These are phyloP conservation scores for Rhizophagus clarus DNA, from an alignment of 192 early-diverging fungal genomes.

Conservation along the genomic window DNA sequence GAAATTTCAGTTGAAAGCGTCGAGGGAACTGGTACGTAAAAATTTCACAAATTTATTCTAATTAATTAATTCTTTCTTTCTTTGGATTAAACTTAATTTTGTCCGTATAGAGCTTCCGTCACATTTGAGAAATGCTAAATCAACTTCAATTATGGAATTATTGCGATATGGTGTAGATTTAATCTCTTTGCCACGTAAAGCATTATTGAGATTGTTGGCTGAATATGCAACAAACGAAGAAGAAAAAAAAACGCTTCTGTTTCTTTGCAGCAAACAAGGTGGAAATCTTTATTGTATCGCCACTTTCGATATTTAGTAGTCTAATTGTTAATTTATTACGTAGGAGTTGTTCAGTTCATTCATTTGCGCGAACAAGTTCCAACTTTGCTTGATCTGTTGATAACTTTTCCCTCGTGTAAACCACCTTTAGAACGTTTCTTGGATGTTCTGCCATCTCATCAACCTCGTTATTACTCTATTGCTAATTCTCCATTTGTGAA, in stretches of 20 bases:
- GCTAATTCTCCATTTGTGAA: constrained; percentile 66
- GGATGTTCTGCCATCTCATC: constrained; percentile 75
- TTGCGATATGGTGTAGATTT: constrained; percentile 80
- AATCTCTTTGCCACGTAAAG: constrained; percentile 72
- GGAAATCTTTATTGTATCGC: not conserved
- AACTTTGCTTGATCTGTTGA: constrained; percentile 78
- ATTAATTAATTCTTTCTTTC: too few species aligned
- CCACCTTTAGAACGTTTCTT: constrained; percentile 72
- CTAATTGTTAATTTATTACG: not conserved
- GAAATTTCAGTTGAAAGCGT: constrained; percentile 1
- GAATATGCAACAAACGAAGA: constrained; percentile 69
- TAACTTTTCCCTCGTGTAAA: constrained; percentile 75
- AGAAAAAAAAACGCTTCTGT: constrained; percentile 71
- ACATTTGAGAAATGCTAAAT: constrained; percentile 49
- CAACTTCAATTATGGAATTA: constrained; percentile 60
- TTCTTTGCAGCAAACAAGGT: constrained; percentile 80
- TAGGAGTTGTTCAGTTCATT: constrained; percentile 60
- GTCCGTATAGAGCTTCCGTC: constrained; percentile 47
- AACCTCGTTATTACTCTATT: constrained; percentile 90
- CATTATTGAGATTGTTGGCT: constrained; percentile 78
- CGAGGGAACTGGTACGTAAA: constrained; percentile 17
- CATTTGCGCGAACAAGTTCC: constrained; percentile 67
- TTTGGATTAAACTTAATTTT: not conserved
- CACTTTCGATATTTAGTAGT: not conserved
- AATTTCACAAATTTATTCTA: too few species aligned